phyloP scores from a whole-genome alignment of 305 asterid genomes.

The Ajuga reptans region DNA sequence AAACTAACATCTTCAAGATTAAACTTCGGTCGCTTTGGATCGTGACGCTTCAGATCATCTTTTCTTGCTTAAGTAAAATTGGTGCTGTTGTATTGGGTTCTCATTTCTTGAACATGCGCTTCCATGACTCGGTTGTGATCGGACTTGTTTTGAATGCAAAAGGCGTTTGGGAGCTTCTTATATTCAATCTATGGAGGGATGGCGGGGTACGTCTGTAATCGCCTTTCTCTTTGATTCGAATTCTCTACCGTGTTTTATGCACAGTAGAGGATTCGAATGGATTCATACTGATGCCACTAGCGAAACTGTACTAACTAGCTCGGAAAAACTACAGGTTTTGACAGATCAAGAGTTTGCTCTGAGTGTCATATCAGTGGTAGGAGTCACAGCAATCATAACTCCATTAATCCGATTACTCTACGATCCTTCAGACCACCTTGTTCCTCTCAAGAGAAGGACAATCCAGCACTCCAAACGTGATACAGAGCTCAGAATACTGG shows the following conservation, averaged over 20 bases:
- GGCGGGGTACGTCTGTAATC: slow-evolving; percentile 31
- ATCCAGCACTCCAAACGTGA: slow-evolving; percentile 50
- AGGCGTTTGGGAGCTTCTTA: slow-evolving; percentile 59
- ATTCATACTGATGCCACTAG: no score
- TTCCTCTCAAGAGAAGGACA: slow-evolving; percentile 40
- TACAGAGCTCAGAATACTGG: slow-evolving; percentile 46
- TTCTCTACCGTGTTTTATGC: no score
- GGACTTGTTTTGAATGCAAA: slow-evolving; percentile 53
- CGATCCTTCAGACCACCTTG: slow-evolving; percentile 31
- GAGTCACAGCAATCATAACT: slow-evolving; percentile 47
- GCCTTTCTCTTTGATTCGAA: no score
- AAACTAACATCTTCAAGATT: slow-evolving; percentile 45
- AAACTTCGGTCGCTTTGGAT: slow-evolving; percentile 33
- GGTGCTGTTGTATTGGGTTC: slow-evolving; percentile 30
- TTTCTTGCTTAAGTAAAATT: slow-evolving; percentile 33
- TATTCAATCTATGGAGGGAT: slow-evolving; percentile 52
- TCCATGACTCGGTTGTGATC: slow-evolving; percentile 43
- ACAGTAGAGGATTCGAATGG: no score
- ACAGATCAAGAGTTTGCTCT: slow-evolving; percentile 48
- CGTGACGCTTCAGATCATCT: slow-evolving; percentile 25
- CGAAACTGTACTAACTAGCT: neutral
- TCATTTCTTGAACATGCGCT: slow-evolving; percentile 25
- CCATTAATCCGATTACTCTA: slow-evolving; percentile 46
- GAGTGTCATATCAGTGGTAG: slow-evolving; percentile 41
- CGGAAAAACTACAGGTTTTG: slow-evolving; percentile 33